Conservation (phyloP, 176 grass and related monocot species). For the Eleusine coracana region DNA sequence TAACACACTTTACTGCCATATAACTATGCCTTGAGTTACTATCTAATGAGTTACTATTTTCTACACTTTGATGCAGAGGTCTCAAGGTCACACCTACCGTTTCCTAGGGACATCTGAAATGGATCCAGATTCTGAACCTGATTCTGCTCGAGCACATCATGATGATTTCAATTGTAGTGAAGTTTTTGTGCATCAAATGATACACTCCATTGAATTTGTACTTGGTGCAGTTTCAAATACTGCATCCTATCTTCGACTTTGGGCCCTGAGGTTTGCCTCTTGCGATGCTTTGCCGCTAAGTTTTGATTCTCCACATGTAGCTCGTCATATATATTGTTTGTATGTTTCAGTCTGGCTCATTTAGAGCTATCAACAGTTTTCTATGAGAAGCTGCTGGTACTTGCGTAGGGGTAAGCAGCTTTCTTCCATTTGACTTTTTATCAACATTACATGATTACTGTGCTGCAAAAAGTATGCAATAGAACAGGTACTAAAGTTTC, state of each 20-base stretch:
- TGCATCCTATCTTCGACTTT: slow-evolving; percentile 98
- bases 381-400: slow-evolving; percentile 94
- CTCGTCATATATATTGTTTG: slow-evolving; percentile 39
- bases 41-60: slow-evolving; percentile 16
- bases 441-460: too few species aligned
- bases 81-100: slow-evolving; percentile 94
- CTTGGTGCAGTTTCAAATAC: slow-evolving; percentile 99
- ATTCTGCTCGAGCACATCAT: slow-evolving; percentile 78
- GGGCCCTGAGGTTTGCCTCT: slow-evolving; percentile 85
- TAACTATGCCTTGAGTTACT: neutral
- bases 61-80: slow-evolving; percentile 63
- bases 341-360: slow-evolving; percentile 86
- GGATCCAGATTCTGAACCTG: slow-evolving; percentile 96
- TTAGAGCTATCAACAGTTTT: slow-evolving; percentile 98
- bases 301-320: slow-evolving; percentile 26
- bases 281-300: slow-evolving; percentile 7
- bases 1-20: slow-evolving; percentile 5
- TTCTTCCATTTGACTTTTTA: neutral
- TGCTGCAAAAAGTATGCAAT: too few species aligned
- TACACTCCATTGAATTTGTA: slow-evolving; percentile 99
- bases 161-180: slow-evolving; percentile 98
- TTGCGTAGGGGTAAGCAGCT: slow-evolving; percentile 82
- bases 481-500: too few species aligned
- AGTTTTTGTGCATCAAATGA: slow-evolving; percentile 99
- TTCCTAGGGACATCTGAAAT: slow-evolving; percentile 88